These are phyloP conservation scores for Prunus davidiana DNA, from an alignment of 306 rosid genomes.

Conservation along the genomic window DNA sequence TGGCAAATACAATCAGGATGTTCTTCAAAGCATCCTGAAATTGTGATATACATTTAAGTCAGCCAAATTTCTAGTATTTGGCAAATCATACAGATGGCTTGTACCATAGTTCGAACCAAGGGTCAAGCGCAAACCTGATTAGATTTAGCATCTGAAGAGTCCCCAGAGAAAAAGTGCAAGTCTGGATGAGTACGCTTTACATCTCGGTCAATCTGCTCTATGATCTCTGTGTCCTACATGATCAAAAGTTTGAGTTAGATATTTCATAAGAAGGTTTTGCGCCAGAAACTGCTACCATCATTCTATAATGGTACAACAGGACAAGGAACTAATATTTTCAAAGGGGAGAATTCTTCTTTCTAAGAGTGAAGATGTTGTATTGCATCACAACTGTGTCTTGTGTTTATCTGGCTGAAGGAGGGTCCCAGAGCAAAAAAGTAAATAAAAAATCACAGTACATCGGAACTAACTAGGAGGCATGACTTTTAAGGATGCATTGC, in stretches of 20 bases:
- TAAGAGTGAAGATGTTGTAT: not conserved
- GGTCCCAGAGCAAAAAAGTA: not conserved
- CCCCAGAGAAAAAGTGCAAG: slow-evolving; percentile 91
- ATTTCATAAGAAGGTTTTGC: slow-evolving; percentile 7
- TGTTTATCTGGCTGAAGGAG: not conserved
- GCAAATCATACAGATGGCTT: not conserved
- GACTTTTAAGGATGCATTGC: not conserved
- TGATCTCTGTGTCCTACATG: slow-evolving; percentile 88
- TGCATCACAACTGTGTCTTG: not conserved
- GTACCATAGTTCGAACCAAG: slow-evolving; percentile 10
- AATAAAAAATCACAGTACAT: not conserved
- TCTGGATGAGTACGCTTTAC: slow-evolving; percentile 99
- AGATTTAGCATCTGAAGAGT: slow-evolving; percentile 78
- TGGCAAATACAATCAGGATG: slow-evolving; percentile 83
- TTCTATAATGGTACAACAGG: not conserved
- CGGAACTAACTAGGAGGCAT: not conserved
- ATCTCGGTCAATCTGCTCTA: slow-evolving; percentile 97
- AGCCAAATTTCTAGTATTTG: slow-evolving; percentile 17
- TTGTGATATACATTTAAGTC: slow-evolving; percentile 12
- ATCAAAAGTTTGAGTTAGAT: slow-evolving; percentile 23
- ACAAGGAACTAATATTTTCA: not conserved
- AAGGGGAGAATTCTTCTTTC: not conserved
- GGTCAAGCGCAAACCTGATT: slow-evolving; percentile 61
- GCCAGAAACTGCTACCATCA: not conserved
- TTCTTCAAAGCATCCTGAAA: slow-evolving; percentile 86